Evolutionary conservation across 768 basidiomycete genomes (phyloP).

Genomic region (Trametes gibbosa): DNA sequence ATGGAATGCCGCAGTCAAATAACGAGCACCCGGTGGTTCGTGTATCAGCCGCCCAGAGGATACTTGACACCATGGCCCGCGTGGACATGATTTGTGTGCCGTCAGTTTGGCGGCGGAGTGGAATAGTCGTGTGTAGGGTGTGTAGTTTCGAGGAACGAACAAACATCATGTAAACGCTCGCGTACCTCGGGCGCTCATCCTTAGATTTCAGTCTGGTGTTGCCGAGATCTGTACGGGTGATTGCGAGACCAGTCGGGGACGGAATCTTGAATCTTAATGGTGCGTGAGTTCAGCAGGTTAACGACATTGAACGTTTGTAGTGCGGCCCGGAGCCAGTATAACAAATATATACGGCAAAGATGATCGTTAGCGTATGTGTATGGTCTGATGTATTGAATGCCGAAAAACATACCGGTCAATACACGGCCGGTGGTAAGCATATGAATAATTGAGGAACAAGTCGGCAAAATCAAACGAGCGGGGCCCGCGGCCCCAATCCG

Average conservation of each 20-base stretch:
- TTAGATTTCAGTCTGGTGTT: background rate
- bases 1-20: background rate
- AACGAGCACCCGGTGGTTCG: background rate
- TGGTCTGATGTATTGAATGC: background rate
- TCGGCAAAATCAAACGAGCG: background rate
- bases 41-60: background rate
- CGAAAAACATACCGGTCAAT: background rate
- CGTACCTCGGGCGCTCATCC: background rate
- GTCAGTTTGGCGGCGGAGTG: background rate
- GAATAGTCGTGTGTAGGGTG: background rate
- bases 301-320: background rate
- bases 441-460: slow-evolving; percentile 4
- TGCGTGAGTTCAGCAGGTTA: background rate
- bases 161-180: background rate
- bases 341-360: background rate
- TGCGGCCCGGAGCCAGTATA: background rate
- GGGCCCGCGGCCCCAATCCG: slow-evolving; percentile 9
- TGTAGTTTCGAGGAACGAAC: background rate
- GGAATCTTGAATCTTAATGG: slow-evolving; percentile 1
- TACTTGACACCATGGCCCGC: background rate
- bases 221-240: background rate
- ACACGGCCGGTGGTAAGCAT: background rate
- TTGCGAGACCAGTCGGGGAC: slow-evolving; percentile 1
- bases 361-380: background rate
- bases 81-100: background rate